Evolutionary conservation across 768 basidiomycete genomes (phyloP), one percentile per base, ranked within the genome.

Genomic region (Lentinula sp.): DNA sequence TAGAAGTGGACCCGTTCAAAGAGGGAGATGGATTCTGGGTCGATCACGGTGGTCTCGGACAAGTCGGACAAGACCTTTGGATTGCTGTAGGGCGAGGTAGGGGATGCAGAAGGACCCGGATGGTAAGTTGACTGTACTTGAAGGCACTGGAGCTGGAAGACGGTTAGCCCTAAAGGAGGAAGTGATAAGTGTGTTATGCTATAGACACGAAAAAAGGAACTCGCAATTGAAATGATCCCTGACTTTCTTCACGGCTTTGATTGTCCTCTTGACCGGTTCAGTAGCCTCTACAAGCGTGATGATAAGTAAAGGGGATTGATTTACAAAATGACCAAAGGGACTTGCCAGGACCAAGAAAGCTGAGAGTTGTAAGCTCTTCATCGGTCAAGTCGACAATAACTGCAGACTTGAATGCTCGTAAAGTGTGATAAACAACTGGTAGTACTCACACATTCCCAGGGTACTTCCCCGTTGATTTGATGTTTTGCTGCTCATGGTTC

Each of bases 1-100:
- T 72, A 76, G 60, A 64, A 76, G 37, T 23, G 16, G 23, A 23
- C 64, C 62, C 39, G 71, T 70, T 75, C 75, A 35, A 37, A 74
- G 21, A 70, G 59, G 37, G 70, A 71, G 68, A 71, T 55, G 34
- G 65, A 53, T 59, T 46, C 5, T 28, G 42, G 11, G 45, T 16
- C 45, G 16, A 11, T 16, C 6, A 46, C 16, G 16, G 45, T 13
- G 21, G 21, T 13, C 16, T 46, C 7, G 3, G 21, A 21, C 45
- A 16, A 46, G 7, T 16, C 7, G 11, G 16, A 11, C 10, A 46
- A 1, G 16, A 21, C 10, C 45, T 0, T 21, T 11, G 0, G 9
- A 9, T 21, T 7, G 45, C 15, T 46, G 16, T 3, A 28, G 28
- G 28, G 28, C 28, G 28, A 28, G 28, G 45, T 21, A 11, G 16